Evolutionary conservation across 1,284 basidiomycete species (phyloP).

Genomic region (Cutaneotrichosporon spelunceum): DNA sequence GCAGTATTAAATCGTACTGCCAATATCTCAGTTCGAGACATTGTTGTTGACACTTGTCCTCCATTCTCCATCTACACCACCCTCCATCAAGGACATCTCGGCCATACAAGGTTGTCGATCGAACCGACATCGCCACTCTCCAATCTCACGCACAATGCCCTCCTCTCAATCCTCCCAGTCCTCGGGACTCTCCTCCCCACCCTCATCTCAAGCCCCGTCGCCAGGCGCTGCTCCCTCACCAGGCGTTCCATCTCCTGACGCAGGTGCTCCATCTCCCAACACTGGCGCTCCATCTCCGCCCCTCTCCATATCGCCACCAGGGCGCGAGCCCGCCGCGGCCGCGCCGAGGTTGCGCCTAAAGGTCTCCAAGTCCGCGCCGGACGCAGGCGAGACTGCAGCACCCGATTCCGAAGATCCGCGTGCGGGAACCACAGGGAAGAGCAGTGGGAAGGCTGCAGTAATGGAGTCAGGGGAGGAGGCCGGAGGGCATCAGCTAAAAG

Average conservation of each 20-base stretch:
- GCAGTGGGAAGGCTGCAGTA: neutral
- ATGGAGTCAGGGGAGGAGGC: neutral
- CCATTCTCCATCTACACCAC: too few relatives aligned
- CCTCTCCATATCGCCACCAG: neutral
- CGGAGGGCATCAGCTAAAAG: neutral
- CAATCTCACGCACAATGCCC: neutral
- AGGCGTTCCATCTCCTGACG: neutral
- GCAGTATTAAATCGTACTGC: too few relatives aligned
- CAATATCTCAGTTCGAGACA: too few relatives aligned
- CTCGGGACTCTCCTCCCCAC: slow-evolving; percentile 3
- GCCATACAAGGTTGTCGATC: too few relatives aligned
- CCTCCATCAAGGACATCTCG: too few relatives aligned
- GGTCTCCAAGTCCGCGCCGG: neutral
- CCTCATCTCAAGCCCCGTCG: neutral
- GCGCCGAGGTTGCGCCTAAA: slow-evolving; percentile 12
- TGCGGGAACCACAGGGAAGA: neutral
- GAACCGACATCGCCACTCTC: neutral
- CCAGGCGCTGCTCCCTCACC: neutral
- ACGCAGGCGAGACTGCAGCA: too few relatives aligned
- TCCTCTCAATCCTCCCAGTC: neutral
- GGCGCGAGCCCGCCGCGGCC: too few relatives aligned
- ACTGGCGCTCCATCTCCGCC: neutral
- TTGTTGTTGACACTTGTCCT: too few relatives aligned
- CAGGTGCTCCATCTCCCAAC: neutral
- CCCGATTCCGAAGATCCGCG: neutral